These are phyloP conservation scores for Mycena epipterygia DNA, from an alignment of 768 basidiomycete genomes.

Conservation along the genomic window DNA sequence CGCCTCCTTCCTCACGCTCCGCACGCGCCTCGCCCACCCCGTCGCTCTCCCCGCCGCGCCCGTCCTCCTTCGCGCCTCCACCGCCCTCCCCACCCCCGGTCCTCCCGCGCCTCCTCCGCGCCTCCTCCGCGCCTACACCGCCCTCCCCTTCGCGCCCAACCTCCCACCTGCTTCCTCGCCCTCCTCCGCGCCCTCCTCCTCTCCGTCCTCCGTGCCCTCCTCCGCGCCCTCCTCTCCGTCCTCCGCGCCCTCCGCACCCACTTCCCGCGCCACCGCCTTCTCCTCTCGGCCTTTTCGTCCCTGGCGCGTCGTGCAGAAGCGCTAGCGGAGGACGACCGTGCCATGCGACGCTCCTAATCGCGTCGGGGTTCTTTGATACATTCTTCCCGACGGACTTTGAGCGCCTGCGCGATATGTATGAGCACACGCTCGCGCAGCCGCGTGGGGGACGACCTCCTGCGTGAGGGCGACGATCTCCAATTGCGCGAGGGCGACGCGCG, in stretches of 20 bases:
- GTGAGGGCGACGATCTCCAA: too few relatives aligned
- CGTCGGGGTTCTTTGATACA: slow-evolving; percentile 97
- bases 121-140: too few relatives aligned
- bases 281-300: slow-evolving; percentile 96
- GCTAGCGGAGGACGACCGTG: slow-evolving; percentile 86
- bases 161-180: too few relatives aligned
- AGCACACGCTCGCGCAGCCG: slow-evolving; percentile 81
- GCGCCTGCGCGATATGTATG: slow-evolving; percentile 90
- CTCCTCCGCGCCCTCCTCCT: too few relatives aligned
- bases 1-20: slow-evolving; percentile 78
- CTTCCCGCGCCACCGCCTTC: slow-evolving; percentile 92
- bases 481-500: too few relatives aligned
- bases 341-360: slow-evolving; percentile 90
- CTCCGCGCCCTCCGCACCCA: slow-evolving; percentile 83
- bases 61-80: slow-evolving; percentile 68
- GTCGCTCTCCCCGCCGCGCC: slow-evolving; percentile 69
- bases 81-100: too few relatives aligned
- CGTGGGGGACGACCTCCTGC: too few relatives aligned
- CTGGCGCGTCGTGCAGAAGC: slow-evolving; percentile 97
- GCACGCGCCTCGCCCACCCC: slow-evolving; percentile 68
- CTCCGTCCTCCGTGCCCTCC: too few relatives aligned
- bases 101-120: too few relatives aligned
- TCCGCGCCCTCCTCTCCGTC: slow-evolving; percentile 92
- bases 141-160: slow-evolving; percentile 79
- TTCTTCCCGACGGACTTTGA: slow-evolving; percentile 97